These are phyloP conservation scores for Geosmithia putterillii DNA, from an alignment of 2,329 filamentous ascomycete species.

Conservation along the genomic window DNA sequence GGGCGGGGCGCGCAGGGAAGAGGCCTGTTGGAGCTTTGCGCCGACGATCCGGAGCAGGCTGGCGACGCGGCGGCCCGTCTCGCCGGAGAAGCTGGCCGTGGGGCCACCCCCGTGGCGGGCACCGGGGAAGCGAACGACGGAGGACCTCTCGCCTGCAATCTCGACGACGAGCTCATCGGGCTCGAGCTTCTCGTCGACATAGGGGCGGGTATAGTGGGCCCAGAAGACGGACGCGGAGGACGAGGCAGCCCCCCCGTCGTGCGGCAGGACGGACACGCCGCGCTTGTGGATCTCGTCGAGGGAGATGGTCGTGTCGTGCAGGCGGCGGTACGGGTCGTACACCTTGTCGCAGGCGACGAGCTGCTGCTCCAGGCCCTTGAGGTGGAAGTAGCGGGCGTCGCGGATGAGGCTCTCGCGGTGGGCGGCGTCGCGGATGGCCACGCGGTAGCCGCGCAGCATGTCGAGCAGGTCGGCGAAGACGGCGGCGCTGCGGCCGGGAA, in stretches of 20 bases:
- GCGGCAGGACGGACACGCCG: conserved; percentile 52
- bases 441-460: conserved; percentile 70
- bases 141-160: too few relatives aligned
- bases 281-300: conserved; percentile 84
- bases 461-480: conserved; percentile 75
- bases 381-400: conserved; percentile 86
- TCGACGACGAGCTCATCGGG: conserved; percentile 69
- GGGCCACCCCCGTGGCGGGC: too few relatives aligned
- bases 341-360: conserved; percentile 66
- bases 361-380: conserved; percentile 82
- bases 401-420: conserved; percentile 69
- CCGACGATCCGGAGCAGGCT: conserved; percentile 72
- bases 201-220: conserved; percentile 75
- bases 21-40: conserved; percentile 60
- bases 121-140: too few relatives aligned
- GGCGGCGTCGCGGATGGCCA: conserved; percentile 61
- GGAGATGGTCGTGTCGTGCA: conserved; percentile 65
- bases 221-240: conserved; percentile 21
- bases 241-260: conserved; percentile 31
- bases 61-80: conserved; percentile 56
- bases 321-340: conserved; percentile 58
- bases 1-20: too few relatives aligned
- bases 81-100: conserved; percentile 65
- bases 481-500: conserved; percentile 72
- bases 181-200: conserved; percentile 56